Base-by-base conservation (phyloP, 2,329 filamentous ascomycete species). In the Lojkania enalia region DNA sequence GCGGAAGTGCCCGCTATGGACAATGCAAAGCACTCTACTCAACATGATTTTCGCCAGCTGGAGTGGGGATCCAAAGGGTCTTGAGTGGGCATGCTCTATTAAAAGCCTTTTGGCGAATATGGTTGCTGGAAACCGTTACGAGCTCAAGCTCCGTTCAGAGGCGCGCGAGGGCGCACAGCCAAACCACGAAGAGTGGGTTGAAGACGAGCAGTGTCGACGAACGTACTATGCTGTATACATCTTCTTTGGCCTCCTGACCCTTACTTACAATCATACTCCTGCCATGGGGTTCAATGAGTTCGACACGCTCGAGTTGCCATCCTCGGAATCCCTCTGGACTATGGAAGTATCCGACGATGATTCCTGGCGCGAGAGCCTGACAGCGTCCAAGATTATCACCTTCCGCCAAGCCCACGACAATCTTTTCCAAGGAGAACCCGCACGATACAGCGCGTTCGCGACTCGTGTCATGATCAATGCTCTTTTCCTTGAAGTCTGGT, bases 21-120 rank as follows among this genome's bases (percentile, higher is more conserved):
- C 92, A 36, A 97, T 97, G 90, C 94, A 99, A 70, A 90, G 89
- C 69, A 95, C 91, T 3, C 77, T 99, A 42, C 78, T 99, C 46
- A 99, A 99, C 77, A 97, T 97, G 94, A 86, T 96, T 55, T 97
- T 99, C 69, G 90, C 94, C 43, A 97, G 91, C 77, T 99, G 94
- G 94, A 97, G 94, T 69, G 94, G 94, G 61, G 94, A 97, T 64
- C 87, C 94, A 25, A 97, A 96, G 73, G 94, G 94, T 27, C 80
- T 99, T 2, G 94, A 99, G 71, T 99, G 94, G 94, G 91, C 94
- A 25, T 97, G 92, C 71, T 97, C 94, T 2, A 97, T 99, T 74
- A 97, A 97, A 81, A 95, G 90, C 77, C 79, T 97, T 29, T 82
- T 99, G 38, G 92, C 92, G 56, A 97, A 97, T 60, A 97, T 99